Evolutionary conservation across 1,284 basidiomycete species (phyloP).

Genomic region (Sporisorium graminicola): DNA sequence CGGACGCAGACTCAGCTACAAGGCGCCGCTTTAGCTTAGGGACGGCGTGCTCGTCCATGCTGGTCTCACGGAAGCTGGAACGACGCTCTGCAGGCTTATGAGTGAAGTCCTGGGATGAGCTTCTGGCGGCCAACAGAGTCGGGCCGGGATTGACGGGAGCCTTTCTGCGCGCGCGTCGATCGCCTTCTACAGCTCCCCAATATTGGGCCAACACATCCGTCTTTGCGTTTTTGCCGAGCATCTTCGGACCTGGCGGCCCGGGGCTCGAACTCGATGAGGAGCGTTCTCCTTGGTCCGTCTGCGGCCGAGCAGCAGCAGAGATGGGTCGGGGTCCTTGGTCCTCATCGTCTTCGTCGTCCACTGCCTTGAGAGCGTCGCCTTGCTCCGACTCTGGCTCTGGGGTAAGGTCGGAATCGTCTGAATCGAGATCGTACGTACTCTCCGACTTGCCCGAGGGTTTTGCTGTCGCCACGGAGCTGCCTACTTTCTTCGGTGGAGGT

Average conservation of each 20-base stretch:
- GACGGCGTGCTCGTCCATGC: slow-evolving; percentile 22
- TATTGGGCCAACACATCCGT: slow-evolving; percentile 66
- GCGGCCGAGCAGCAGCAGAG: slow-evolving; percentile 20
- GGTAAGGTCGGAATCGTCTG: slow-evolving; percentile 50
- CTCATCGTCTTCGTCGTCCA: slow-evolving; percentile 38
- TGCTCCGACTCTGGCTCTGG: slow-evolving; percentile 49
- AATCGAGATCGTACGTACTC: slow-evolving; percentile 30
- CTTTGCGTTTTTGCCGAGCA: slow-evolving; percentile 67
- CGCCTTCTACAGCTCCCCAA: slow-evolving; percentile 66
- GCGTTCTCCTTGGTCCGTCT: slow-evolving; percentile 18
- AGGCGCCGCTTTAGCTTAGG: slow-evolving; percentile 38
- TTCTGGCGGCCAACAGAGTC: slow-evolving; percentile 28
- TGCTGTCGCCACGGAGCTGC: slow-evolving; percentile 3
- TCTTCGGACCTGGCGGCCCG: slow-evolving; percentile 62
- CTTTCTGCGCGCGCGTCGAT: slow-evolving; percentile 51
- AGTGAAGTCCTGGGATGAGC: slow-evolving; percentile 29
- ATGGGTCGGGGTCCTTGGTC: slow-evolving; percentile 28
- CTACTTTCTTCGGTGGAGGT: slow-evolving; percentile 14
- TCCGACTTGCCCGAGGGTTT: slow-evolving; percentile 4
- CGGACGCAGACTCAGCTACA: slow-evolving; percentile 41
- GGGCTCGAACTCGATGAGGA: slow-evolving; percentile 46
- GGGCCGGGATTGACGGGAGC: slow-evolving; percentile 41
- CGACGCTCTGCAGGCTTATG: slow-evolving; percentile 32
- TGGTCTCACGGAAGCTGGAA: slow-evolving; percentile 43
- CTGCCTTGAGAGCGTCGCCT: slow-evolving; percentile 21